Base-by-base conservation (phyloP, 768 basidiomycete species). In the Psilocybe cyanescens region DNA sequence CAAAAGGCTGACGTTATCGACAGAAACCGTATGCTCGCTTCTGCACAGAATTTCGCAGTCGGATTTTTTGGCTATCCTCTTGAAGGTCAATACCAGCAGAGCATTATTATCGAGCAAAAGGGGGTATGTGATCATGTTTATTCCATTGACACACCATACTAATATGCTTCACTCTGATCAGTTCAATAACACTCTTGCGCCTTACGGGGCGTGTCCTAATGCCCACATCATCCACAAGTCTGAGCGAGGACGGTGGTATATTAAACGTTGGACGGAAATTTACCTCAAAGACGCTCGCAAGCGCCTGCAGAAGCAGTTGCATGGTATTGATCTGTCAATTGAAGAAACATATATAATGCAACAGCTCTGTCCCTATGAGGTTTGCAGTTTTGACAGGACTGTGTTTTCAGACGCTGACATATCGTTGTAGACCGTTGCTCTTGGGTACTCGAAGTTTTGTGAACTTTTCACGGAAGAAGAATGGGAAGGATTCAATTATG, bases 401-500 rank as follows among this genome's bases (percentile, higher is more conserved):
- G 1, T 11, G 11, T 31, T 11, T 17, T 11, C 44, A 6, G 9
- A 8, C 16, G 7, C 58, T 47, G 12, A 37, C 6, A 9, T 17
- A 51, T 29, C 17, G 92, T 14, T 39, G 16, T 19, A 67, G 91
- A 95, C 96, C 16, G 96, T 97, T 48, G 91, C 94, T 0, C 81
- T 97, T 9, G 95, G 94, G 8, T 96, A 94, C 70, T 95, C 93
- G 14, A 89, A 88, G 64, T 98, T 96, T 76, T 98, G 95, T 65
- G 87, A 88, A 58, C 78, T 97, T 2, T 98, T 98, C 74, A 94
- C 93, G 0, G 83, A 90, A 67, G 87, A 92, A 47, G 95, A 97
- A 74, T 98, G 95, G 95, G 89, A 92, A 70, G 94, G 94, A 0
- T 97, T 95, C 72, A 85, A 93, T 71, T 97, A 97, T 63, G 82